Evolutionary conservation across 768 basidiomycete species (phyloP).

Genomic region (Suillus alpinus): DNA sequence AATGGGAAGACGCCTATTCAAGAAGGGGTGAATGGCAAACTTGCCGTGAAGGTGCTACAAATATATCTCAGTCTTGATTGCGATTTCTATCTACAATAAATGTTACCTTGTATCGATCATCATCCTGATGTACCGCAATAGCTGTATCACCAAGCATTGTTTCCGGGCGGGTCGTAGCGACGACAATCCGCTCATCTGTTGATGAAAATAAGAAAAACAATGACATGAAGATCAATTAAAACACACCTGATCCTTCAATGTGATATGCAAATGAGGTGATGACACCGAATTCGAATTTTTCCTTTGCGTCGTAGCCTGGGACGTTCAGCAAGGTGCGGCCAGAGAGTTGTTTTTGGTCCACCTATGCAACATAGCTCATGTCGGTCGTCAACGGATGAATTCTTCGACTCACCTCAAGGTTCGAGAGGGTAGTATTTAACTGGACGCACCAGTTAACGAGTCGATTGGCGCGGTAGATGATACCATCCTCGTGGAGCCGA

Average conservation of each 20-base stretch:
- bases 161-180: constrained; percentile 97
- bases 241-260: constrained; percentile 77
- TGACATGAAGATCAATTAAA: neutral
- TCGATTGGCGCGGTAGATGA: constrained; percentile 92
- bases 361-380: constrained; percentile 40
- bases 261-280: constrained; percentile 95
- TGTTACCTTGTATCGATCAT: constrained; percentile 76
- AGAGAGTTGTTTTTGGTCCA: constrained; percentile 86
- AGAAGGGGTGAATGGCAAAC: constrained; percentile 86
- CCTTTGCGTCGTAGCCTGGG: constrained; percentile 93
- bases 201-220: neutral
- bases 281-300: constrained; percentile 95
- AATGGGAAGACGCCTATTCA: constrained; percentile 83
- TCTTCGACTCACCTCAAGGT: constrained; percentile 73
- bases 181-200: constrained; percentile 82
- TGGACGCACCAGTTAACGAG: constrained; percentile 98
- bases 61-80: neutral
- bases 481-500: constrained; percentile 84
- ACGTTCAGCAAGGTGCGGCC: constrained; percentile 86
- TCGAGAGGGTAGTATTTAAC: constrained; percentile 96
- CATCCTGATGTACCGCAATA: constrained; percentile 94
- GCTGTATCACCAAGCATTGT: constrained; percentile 99
- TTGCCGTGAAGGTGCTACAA: constrained; percentile 88
- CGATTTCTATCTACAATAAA: neutral
- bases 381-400: neutral